Evolutionary conservation across 345 rosid species (phyloP).

Genomic region (Melastoma malabathricum): DNA sequence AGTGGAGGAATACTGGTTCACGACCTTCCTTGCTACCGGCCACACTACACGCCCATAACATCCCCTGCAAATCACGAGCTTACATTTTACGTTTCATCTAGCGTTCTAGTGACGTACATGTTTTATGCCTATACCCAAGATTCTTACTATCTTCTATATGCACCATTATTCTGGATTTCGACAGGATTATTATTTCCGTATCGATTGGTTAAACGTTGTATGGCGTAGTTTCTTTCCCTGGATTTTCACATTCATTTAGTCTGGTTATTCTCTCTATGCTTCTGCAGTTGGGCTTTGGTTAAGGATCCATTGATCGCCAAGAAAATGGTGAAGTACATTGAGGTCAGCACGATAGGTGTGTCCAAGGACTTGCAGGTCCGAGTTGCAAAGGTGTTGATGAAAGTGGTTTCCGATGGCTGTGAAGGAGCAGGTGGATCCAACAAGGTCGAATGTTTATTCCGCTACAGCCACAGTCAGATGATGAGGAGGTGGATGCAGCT

Average conservation of each 20-base stretch:
- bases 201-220: too few species aligned
- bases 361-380: slow-evolving; percentile 84
- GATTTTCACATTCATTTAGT: too few species aligned
- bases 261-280: too few species aligned
- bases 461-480: slow-evolving; percentile 35
- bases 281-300: slow-evolving; percentile 72
- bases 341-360: slow-evolving; percentile 77
- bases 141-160: too few species aligned
- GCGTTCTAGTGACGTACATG: background rate
- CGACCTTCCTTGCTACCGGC: slow-evolving; percentile 93
- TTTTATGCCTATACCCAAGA: too few species aligned
- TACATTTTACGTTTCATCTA: slow-evolving; percentile 14
- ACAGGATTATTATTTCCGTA: too few species aligned
- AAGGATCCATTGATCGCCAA: slow-evolving; percentile 53
- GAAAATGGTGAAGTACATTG: slow-evolving; percentile 70
- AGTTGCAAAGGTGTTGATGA: slow-evolving; percentile 63
- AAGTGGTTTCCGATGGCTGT: slow-evolving; percentile 42
- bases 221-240: too few species aligned
- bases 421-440: slow-evolving; percentile 8
- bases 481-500: slow-evolving; percentile 53
- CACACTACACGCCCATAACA: slow-evolving; percentile 75
- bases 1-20: slow-evolving; percentile 62
- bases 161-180: too few species aligned
- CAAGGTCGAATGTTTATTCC: slow-evolving; percentile 33
- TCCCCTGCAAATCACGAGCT: slow-evolving; percentile 56